Base-by-base conservation (phyloP, 305 asterid species). In the Caryopteris hybrid region DNA sequence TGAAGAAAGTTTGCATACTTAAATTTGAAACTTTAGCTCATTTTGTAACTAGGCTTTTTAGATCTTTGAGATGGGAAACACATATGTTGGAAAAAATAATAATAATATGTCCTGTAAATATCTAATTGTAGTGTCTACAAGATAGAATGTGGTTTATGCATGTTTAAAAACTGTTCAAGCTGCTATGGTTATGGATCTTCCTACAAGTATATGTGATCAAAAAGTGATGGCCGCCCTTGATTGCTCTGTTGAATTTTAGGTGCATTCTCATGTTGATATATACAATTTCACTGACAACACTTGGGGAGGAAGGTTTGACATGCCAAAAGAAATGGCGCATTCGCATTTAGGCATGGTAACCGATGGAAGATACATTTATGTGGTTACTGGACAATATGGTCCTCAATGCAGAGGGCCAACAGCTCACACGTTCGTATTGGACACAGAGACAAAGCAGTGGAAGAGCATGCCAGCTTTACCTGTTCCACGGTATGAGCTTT, bases 301-400 rank as follows among this genome's bases (percentile, higher is more conserved):
- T 3, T 93, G 99, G 99, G 94, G 94, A 51, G 96, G 81, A 73
- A 86, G 92, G 82, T 90, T 93, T 46, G 96, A 88, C 72, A 88
- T 89, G 96, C 99, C 99, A n/a, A 87, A 90, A 74, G 85, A 93
- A 74, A 93, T 93, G 99, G 99, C 96, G 0, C 96, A 93, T 81
- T 93, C 99, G 5, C 99, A 93, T 83, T 86, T 93, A 80, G 99
- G 99, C 66, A 91, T 90, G 96, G 97, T 80, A 38, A 88, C 97
- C 3, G 96, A 93, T 82, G 97, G 96, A 46, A 87, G 95, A 82
- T 91, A 90, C 73, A 87, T 93, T 65, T 91, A 90, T 74, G 78
- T 90, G 29, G 95, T 93, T 73, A 88, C 81, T 0, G 99, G 97
- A 25, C 99, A 90, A 74, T 91, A 84, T 74, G 99, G 97, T 66